Percentiles rank a stretch among this genome's conserved stretches.
These are phyloP conservation scores for Talinum fruticosum DNA, from an alignment of 148 eudicot species.

Conservation along the genomic window DNA sequence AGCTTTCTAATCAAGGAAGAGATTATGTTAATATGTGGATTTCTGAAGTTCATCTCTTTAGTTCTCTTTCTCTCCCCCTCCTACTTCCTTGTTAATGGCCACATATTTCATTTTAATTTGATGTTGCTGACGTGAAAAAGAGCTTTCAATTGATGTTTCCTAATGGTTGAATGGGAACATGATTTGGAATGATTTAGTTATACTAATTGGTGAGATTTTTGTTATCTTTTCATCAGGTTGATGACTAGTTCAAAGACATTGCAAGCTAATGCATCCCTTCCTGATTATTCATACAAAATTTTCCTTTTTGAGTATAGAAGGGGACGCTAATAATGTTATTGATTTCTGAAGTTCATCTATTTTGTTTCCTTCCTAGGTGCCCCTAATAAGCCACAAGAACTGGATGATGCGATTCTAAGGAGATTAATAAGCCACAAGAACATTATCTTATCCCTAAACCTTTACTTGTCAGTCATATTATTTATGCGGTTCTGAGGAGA, in stretches of 20 bases:
- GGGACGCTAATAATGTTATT: background rate
- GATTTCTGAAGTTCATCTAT: background rate
- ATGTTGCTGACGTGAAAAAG: too few species aligned
- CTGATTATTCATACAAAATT: background rate
- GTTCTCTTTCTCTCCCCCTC: too few species aligned
- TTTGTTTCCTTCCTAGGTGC: conserved; percentile 59
- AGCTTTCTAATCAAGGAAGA: too few species aligned
- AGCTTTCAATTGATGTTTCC: too few species aligned
- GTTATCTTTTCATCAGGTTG: conserved; percentile 1
- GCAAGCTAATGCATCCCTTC: background rate
- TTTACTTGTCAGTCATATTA: too few species aligned
- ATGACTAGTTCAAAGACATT: background rate
- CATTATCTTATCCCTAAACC: too few species aligned
- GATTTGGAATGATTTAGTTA: conserved; percentile 79
- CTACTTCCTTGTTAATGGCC: too few species aligned
- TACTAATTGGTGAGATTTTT: conserved; percentile 72
- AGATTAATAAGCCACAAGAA: conserved; percentile 92
- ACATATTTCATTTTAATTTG: too few species aligned
- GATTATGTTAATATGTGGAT: too few species aligned
- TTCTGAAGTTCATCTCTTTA: too few species aligned
- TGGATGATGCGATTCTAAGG: conserved; percentile 97
- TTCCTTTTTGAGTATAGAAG: background rate
- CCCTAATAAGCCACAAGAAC: conserved; percentile 94
- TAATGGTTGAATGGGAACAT: too few species aligned
- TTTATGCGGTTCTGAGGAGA: too few species aligned